Evolutionary conservation across 23 red algal species (phyloP).

Genomic region (Cyanidioschyzon merolae): DNA sequence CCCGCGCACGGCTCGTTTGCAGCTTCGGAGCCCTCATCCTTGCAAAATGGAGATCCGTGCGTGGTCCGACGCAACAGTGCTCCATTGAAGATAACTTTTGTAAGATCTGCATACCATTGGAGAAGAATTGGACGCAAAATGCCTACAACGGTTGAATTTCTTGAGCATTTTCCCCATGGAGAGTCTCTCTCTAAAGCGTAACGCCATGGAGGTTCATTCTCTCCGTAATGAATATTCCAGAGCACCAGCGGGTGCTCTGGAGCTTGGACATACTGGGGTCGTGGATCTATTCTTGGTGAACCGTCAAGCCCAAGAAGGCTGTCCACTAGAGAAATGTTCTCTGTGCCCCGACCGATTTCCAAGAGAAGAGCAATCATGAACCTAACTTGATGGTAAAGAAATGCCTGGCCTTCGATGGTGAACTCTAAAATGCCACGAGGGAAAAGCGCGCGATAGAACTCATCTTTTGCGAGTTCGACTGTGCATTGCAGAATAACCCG

Average conservation of each 20-base stretch:
- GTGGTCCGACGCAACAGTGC: neutral
- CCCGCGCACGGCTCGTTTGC: neutral
- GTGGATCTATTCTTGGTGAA: constrained; percentile 30
- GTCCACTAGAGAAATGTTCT: constrained; percentile 41
- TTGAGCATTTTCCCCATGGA: no score
- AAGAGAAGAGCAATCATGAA: constrained; percentile 90
- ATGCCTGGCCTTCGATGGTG: constrained; percentile 44
- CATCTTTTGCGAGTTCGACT: neutral
- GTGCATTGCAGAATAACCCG: constrained; percentile 30
- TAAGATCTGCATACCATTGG: neutral
- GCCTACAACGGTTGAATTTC: no score
- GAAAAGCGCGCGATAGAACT: neutral
- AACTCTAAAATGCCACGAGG: neutral
- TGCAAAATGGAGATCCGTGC: neutral
- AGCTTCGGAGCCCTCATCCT: neutral
- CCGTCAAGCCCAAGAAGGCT: constrained; percentile 31
- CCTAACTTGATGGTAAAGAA: constrained; percentile 93
- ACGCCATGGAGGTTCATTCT: neutral
- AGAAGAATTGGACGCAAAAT: neutral
- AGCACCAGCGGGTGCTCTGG: constrained; percentile 71
- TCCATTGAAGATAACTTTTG: neutral
- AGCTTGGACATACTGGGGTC: constrained; percentile 66
- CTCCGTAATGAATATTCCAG: constrained; percentile 24
- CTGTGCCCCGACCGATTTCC: constrained; percentile 50
- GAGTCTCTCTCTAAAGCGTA: neutral